Percentiles rank a stretch among this genome's conserved stretches.
phyloP scores from a whole-genome alignment of 768 basidiomycete genomes.

The Tricholoma bakamatsutake region DNA sequence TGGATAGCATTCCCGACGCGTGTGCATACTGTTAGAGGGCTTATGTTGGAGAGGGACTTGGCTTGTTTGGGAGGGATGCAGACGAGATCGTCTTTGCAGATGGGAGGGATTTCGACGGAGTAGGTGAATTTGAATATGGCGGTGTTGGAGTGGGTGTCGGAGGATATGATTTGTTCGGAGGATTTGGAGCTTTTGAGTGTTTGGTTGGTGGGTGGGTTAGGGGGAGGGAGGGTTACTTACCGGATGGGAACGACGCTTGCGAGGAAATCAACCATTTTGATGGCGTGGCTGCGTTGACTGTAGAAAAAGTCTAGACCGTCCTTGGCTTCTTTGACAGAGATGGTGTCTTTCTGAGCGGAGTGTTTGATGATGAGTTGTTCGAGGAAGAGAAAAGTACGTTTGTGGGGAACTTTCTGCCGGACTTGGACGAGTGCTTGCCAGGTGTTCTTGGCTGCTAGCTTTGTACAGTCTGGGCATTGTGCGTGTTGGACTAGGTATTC shows the following conservation, averaged over 20 bases:
- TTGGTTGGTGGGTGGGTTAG: neutral
- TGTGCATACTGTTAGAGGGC: conserved; percentile 78
- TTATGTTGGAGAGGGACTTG: conserved; percentile 80
- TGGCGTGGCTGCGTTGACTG: conserved; percentile 80
- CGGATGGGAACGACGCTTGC: conserved; percentile 80
- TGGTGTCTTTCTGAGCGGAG: conserved; percentile 93
- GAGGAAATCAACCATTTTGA: conserved; percentile 97
- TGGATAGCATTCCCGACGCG: conserved; percentile 92
- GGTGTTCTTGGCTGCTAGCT: conserved; percentile 95
- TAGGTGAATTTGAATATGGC: conserved; percentile 97
- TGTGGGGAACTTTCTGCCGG: conserved; percentile 97
- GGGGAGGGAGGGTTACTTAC: conserved; percentile 37
- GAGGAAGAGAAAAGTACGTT: conserved; percentile 94
- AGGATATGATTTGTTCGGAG: conserved; percentile 91
- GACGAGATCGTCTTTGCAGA: conserved; percentile 97
- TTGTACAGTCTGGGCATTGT: conserved; percentile 92
- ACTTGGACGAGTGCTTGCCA: conserved; percentile 99
- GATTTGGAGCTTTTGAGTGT: conserved; percentile 63
- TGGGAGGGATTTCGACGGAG: conserved; percentile 93
- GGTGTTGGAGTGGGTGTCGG: conserved; percentile 87
- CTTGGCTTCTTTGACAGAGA: conserved; percentile 85
- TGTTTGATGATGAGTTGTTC: conserved; percentile 98
- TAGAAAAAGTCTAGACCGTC: conserved; percentile 99
- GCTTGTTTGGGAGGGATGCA: conserved; percentile 84
- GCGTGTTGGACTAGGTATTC: conserved; percentile 93